phyloP scores from a whole-genome alignment of 306 rosid species.

The Malus domestica region DNA sequence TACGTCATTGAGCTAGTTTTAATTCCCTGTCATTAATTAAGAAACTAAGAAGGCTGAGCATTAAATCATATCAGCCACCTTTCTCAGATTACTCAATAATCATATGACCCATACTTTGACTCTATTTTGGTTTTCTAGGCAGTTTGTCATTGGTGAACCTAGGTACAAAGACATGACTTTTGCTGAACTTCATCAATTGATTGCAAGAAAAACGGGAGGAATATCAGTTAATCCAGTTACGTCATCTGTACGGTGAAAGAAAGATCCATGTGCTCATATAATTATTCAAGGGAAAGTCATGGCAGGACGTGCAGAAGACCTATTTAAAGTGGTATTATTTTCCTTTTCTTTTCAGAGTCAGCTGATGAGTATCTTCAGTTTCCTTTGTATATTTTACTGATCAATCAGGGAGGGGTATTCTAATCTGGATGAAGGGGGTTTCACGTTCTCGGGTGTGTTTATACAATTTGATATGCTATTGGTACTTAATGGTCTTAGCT shows the following conservation, averaged over 20 bases:
- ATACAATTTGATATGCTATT: neutral
- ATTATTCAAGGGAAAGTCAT: slow-evolving; percentile 92
- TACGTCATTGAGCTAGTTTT: neutral
- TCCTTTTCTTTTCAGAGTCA: neutral
- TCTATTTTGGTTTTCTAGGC: slow-evolving; percentile 25
- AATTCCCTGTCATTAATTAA: neutral
- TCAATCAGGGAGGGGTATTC: too few species aligned
- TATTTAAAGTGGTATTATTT: slow-evolving; percentile 67
- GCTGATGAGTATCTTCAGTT: neutral
- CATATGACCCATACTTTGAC: slow-evolving; percentile 2
- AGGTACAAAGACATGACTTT: slow-evolving; percentile 92
- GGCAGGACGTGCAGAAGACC: slow-evolving; percentile 79
- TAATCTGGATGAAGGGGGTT: neutral
- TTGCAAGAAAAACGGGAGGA: slow-evolving; percentile 97
- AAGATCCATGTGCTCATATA: slow-evolving; percentile 72
- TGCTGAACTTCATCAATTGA: slow-evolving; percentile 90
- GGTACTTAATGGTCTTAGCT: neutral
- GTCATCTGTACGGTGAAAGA: slow-evolving; percentile 75
- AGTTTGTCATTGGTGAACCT: slow-evolving; percentile 94
- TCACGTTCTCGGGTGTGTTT: neutral
- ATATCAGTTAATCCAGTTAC: slow-evolving; percentile 89
- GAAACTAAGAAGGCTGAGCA: neutral
- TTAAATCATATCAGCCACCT: neutral
- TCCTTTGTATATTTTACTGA: neutral
- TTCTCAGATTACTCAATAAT: too few species aligned